A percentile compares a stretch with the other conserved stretches of the same genome.
Conservation (phyloP, 176 grass and related monocot species). For the Otatea glauca region DNA sequence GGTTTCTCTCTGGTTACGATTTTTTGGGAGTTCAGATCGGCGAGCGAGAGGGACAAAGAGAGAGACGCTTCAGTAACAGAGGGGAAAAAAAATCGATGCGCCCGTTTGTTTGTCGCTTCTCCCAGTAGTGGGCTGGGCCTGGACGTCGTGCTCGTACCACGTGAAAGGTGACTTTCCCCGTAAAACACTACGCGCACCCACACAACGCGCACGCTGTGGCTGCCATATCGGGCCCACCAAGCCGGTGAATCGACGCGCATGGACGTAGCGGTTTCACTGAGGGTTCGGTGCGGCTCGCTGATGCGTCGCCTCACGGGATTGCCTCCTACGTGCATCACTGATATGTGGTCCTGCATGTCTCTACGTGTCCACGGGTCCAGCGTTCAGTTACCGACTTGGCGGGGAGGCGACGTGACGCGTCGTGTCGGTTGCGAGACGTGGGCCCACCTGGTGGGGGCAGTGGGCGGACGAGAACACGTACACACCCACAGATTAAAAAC, state of each 20-base stretch:
- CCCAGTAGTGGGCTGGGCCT: constrained; percentile 53
- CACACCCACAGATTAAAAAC: not conserved
- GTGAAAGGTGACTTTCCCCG: not conserved
- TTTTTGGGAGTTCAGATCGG: constrained; percentile 61
- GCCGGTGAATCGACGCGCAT: fast-evolving
- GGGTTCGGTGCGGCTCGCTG: not conserved
- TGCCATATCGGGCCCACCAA: fast-evolving
- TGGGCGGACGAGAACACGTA: not conserved
- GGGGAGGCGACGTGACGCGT: constrained; percentile 13
- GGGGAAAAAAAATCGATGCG: not conserved
- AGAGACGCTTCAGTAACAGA: constrained; percentile 2
- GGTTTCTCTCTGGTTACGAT: constrained; percentile 71
- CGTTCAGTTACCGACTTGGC: not conserved
- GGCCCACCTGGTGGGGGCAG: not conserved
- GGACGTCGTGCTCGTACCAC: constrained; percentile 42
- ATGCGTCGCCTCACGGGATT: not conserved
- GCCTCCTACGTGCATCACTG: not conserved
- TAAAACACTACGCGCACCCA: constrained; percentile 5
- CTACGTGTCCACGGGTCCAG: not conserved
- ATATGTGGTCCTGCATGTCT: not conserved
- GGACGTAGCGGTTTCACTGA: not conserved
- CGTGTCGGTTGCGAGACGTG: not conserved
- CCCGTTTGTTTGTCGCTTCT: constrained; percentile 41
- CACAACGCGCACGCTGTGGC: fast-evolving
- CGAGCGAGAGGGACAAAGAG: constrained; percentile 34